Conservation (phyloP, 169 alveolate species). For the Cyclospora cayetanensis region DNA sequence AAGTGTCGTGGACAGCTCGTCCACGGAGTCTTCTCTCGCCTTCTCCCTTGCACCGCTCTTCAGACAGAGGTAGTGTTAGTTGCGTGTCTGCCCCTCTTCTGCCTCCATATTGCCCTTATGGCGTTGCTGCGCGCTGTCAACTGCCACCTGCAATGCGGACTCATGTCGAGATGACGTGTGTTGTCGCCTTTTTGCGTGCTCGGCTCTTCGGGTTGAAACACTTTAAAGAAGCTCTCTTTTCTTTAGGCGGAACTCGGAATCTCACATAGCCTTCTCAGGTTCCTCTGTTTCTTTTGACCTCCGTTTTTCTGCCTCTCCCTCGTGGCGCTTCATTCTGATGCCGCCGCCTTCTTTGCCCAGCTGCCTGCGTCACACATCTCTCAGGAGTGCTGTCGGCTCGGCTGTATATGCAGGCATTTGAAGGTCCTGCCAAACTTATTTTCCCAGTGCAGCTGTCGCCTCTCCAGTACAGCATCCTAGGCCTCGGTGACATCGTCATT, state of each 20-base stretch:
- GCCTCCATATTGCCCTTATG: not conserved
- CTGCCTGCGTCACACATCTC: not conserved
- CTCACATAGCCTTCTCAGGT: not conserved
- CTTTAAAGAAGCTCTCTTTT: not conserved
- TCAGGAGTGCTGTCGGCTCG: not conserved
- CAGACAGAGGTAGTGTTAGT: too few relatives aligned
- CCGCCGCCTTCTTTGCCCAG: not conserved
- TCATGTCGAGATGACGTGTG: not conserved
- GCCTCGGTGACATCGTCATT: slow-evolving; percentile 95
- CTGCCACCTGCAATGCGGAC: too few relatives aligned
- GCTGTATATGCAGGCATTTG: slow-evolving; percentile 75
- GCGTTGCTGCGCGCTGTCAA: too few relatives aligned
- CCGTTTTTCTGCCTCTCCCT: not conserved
- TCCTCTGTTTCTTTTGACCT: not conserved
- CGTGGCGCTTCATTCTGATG: not conserved
- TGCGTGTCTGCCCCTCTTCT: not conserved
- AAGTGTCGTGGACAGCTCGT: not conserved
- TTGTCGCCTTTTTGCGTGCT: not conserved
- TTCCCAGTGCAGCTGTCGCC: slow-evolving; percentile 86
- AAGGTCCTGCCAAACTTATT: slow-evolving; percentile 93
- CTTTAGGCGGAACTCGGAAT: not conserved
- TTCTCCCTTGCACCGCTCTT: not conserved
- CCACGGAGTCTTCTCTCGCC: not conserved
- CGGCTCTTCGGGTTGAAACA: not conserved
- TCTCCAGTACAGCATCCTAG: slow-evolving; percentile 88